These are phyloP conservation scores for Pseudogymnoascus sp. DNA, from an alignment of 2,329 filamentous ascomycete genomes.

Conservation along the genomic window DNA sequence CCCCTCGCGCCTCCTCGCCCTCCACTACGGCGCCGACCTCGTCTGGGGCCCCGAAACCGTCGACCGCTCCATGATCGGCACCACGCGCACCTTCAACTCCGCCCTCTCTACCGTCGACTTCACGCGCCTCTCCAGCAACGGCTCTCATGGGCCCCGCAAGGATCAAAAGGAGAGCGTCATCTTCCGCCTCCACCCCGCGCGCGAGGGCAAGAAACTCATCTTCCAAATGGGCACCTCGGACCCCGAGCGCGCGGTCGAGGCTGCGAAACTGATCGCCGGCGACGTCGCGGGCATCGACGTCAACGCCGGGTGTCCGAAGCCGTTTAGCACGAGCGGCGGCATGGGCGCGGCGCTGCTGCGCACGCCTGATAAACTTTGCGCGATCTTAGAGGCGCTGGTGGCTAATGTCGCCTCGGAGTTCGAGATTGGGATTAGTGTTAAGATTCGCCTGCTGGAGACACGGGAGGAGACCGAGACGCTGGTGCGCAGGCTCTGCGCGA, in stretches of 20 bases:
- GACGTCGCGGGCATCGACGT: constrained; percentile 95
- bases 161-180: constrained; percentile 63
- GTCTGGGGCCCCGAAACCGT: constrained; percentile 98
- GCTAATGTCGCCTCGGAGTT: constrained; percentile 68
- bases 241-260: constrained; percentile 74
- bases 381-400: constrained; percentile 79
- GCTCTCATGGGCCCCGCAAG: constrained; percentile 49
- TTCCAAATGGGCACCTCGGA: constrained; percentile 90
- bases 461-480: constrained; percentile 69
- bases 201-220: constrained; percentile 69
- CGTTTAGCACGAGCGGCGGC: constrained; percentile 85
- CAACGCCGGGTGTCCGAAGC: constrained; percentile 96
- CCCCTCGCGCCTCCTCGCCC: constrained; percentile 77
- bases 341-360: constrained; percentile 91
- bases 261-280: constrained; percentile 73
- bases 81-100: constrained; percentile 69
- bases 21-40: constrained; percentile 92
- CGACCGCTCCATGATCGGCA: constrained; percentile 85
- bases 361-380: constrained; percentile 75
- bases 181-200: constrained; percentile 73
- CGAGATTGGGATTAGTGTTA: constrained; percentile 91
- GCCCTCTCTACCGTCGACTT: constrained; percentile 78
- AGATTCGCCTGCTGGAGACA: constrained; percentile 82
- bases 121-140: constrained; percentile 67
- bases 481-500: constrained; percentile 71